Base-by-base conservation (phyloP, 768 basidiomycete species). In the Rhizopogon sp. region DNA sequence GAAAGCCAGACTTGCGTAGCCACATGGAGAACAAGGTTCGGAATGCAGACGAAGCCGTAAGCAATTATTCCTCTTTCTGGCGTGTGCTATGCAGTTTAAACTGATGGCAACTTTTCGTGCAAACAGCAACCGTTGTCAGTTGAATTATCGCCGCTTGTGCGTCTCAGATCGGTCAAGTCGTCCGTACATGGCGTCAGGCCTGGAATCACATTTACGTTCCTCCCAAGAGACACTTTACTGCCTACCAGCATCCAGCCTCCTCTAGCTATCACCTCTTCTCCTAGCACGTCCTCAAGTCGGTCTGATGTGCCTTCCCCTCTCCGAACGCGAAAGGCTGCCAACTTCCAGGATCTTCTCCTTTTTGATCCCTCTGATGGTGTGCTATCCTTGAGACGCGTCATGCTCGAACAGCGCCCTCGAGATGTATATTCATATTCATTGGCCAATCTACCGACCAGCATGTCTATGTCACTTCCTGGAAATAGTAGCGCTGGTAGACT, bases 311-410 rank as follows among this genome's bases (percentile, higher is more conserved):
- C 66, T 1, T 53, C 65, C 5, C 33, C 69, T 53, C 56, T 67
- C 63, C 72, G 57, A 25, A 69, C 60, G 52, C 70, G 64, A 6
- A 66, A 72, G 16, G 71, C 74, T 11, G 66, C 66, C 17, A 82
- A 83, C 56, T 80, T 77, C 59, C 86, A 87, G 64, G 87, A 90
- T 55, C 57, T 88, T 3, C 75, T 90, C 16, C 61, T 89, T 3
- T 88, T 90, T 60, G 85, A 90, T 62, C 81, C 85, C 0, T 67
- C 66, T 0, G 80, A 82, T 40, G 79, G 80, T 0, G 69, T 76
- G 3, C 72, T 90, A 20, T 79, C 80, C 0, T 69, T 89, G 43
- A 74, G 83, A 25, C 70, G 87, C 1, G 66, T 88, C 45, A 67
- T 70, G 2, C 54, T 85, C 5, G 81, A 84, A 37, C 67, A 62